These are phyloP conservation scores for Saturnispora kantuleensis DNA, from an alignment of 805 yeast species.

Conservation along the genomic window DNA sequence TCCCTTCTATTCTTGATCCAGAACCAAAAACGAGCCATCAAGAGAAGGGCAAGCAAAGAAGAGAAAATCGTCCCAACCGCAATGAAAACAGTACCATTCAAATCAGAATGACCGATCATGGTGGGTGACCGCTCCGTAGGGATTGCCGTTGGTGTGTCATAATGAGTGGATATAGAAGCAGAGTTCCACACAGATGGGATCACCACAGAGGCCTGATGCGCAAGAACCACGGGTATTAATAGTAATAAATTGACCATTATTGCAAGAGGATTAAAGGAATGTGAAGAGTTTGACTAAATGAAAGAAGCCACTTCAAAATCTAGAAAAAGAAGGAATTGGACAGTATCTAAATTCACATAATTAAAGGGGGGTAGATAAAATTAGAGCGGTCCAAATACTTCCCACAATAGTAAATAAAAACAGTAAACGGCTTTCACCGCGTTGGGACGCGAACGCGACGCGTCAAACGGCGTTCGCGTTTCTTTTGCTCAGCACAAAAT, in stretches of 20 bases:
- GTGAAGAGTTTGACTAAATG: neutral
- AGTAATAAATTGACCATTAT: neutral
- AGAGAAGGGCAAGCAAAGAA: slow-evolving; percentile 15
- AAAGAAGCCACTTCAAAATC: neutral
- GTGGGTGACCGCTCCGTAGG: slow-evolving; percentile 25
- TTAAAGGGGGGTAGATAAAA: neutral
- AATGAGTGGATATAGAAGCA: neutral
- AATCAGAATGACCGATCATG: slow-evolving; percentile 20
- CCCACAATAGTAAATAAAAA: neutral
- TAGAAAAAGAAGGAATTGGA: neutral
- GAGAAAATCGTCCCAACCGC: slow-evolving; percentile 30
- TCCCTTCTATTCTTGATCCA: slow-evolving; percentile 21
- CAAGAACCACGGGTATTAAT: neutral
- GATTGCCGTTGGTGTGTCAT: slow-evolving; percentile 4
- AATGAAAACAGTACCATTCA: slow-evolving; percentile 34
- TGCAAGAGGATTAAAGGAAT: neutral
- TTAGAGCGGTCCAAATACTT: neutral
- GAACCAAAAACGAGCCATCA: slow-evolving; percentile 18
- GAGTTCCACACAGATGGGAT: neutral
- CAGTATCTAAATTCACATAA: neutral
- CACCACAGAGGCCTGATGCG: neutral
- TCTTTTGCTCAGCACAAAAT: neutral
- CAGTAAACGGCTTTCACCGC: neutral
- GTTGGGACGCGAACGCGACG: neutral
- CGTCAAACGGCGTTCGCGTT: neutral